phyloP scores from a whole-genome alignment of 176 grass and related monocot species.

The Puya raimondii region DNA sequence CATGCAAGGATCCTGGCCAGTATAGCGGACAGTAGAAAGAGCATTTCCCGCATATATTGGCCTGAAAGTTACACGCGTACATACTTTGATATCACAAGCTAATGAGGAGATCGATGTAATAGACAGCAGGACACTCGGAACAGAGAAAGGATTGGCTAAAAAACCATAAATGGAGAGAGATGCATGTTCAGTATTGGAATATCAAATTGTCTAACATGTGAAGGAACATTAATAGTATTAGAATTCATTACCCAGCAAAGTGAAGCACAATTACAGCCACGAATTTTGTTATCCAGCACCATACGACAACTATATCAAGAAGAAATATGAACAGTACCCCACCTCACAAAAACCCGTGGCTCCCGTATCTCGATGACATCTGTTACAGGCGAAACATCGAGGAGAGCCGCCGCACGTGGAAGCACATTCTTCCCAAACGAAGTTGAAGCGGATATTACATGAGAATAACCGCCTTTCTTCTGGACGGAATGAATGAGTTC shows the following conservation, averaged over 20 bases:
- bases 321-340: background rate
- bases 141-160: background rate
- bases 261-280: background rate
- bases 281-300: background rate
- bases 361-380: constrained; percentile 70
- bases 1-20: constrained; percentile 61
- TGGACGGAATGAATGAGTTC: constrained; percentile 62
- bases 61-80: constrained; percentile 27
- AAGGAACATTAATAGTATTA: background rate
- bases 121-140: background rate
- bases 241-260: background rate
- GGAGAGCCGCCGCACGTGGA: constrained; percentile 69
- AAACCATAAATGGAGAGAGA: background rate
- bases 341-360: constrained; percentile 73
- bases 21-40: constrained; percentile 76
- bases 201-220: background rate
- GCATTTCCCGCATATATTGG: constrained; percentile 99
- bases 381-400: constrained; percentile 88
- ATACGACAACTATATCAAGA: background rate
- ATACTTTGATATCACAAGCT: background rate
- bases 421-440: constrained; percentile 97
- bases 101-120: background rate
- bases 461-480: constrained; percentile 60
- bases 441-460: constrained; percentile 66
- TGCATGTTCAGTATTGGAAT: background rate